Evolutionary conservation across 1,284 basidiomycete species (phyloP).

Genomic region (Cystobasidium pallidum): DNA sequence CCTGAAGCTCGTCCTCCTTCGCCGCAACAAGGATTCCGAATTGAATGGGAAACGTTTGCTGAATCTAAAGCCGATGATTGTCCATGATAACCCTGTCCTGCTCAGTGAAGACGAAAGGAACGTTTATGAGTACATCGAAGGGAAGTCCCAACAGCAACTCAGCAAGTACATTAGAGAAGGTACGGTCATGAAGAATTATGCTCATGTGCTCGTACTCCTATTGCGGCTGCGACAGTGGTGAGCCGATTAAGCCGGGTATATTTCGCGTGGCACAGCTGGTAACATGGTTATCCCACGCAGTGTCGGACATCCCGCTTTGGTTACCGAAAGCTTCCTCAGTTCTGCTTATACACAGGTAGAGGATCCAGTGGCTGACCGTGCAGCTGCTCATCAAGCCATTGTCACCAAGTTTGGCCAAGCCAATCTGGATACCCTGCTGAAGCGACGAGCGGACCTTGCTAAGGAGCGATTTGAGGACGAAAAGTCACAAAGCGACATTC

Average conservation of each 20-base stretch:
- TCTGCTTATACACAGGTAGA: constrained; percentile 2
- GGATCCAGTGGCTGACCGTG: neutral
- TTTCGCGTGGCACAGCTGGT: neutral
- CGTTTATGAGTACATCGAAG: constrained; percentile 61
- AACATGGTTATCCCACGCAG: neutral
- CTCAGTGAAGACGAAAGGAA: constrained; percentile 51
- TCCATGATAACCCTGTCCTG: constrained; percentile 54
- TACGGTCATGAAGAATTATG: constrained; percentile 60
- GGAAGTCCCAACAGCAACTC: constrained; percentile 49
- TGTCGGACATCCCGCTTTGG: constrained; percentile 25
- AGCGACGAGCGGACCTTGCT: constrained; percentile 35
- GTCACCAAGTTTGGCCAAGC: neutral
- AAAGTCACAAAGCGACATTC: constrained; percentile 29
- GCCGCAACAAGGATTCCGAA: constrained; percentile 86
- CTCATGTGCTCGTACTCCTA: constrained; percentile 63
- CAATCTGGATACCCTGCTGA: constrained; percentile 9
- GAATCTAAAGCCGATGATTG: constrained; percentile 81
- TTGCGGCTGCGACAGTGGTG: constrained; percentile 66
- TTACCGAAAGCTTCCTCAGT: constrained; percentile 3
- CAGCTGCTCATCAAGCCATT: neutral
- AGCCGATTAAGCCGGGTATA: constrained; percentile 40
- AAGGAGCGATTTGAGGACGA: constrained; percentile 44
- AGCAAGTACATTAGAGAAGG: constrained; percentile 41
- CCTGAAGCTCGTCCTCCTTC: constrained; percentile 75
- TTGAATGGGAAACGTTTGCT: constrained; percentile 85